These are phyloP conservation scores for Tetrapisispora pingtungensis DNA, from an alignment of 805 yeast genomes.

Conservation along the genomic window DNA sequence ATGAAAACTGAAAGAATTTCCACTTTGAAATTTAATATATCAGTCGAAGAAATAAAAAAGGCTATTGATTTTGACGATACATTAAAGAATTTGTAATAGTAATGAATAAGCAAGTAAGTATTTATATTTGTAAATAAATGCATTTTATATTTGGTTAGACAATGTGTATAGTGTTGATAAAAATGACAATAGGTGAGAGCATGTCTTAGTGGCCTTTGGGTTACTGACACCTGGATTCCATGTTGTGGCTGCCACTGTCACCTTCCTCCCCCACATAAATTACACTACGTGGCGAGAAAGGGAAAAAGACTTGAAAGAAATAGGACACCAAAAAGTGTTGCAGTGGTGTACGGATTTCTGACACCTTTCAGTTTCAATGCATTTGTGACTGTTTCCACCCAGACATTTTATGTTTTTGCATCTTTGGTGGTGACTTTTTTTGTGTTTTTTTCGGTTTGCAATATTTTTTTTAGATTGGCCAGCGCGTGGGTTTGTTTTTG, in stretches of 20 bases:
- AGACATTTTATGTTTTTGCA: not conserved
- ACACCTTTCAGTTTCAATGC: not conserved
- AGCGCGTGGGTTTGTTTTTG: no score
- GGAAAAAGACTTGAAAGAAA: no score
- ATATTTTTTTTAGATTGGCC: no score
- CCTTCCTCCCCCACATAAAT: not conserved
- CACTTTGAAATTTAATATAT: constrained; percentile 52
- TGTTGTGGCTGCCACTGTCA: no score
- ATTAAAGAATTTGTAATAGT: constrained; percentile 27
- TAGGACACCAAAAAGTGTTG: no score
- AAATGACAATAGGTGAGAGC: no score
- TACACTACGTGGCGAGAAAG: no score
- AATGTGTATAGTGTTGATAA: no score
- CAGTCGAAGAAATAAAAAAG: constrained; percentile 57
- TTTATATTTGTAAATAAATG: not conserved
- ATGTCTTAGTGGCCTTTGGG: no score
- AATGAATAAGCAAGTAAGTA: not conserved
- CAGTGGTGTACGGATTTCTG: not conserved
- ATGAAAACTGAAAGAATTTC: constrained; percentile 58
- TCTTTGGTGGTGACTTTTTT: not conserved
- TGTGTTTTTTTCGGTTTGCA: no score
- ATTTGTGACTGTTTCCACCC: not conserved
- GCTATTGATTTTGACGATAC: constrained; percentile 50
- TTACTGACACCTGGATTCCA: no score
- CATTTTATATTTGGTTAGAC: no score